Evolutionary conservation across 2,329 filamentous ascomycete genomes (phyloP).

Genomic region (Rutstroemia sp.): DNA sequence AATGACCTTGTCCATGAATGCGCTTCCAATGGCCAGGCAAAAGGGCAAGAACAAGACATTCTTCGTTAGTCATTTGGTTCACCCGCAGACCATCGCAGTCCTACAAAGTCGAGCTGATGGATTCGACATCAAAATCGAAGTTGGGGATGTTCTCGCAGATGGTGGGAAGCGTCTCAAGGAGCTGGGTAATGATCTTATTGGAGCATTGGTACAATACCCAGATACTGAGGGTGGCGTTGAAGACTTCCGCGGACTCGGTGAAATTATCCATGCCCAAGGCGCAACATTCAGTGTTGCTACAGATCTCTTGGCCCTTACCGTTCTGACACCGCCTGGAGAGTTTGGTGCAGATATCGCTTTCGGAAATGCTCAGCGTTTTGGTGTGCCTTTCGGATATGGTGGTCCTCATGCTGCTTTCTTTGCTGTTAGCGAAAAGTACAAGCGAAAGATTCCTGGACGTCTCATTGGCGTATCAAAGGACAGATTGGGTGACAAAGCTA

Average conservation of each 20-base stretch:
- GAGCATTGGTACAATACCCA: constrained; percentile 91
- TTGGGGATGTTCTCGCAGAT: constrained; percentile 63
- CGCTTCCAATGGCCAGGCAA: constrained; percentile 61
- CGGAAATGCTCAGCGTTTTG: constrained; percentile 84
- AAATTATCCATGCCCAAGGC: constrained; percentile 68
- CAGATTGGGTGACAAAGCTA: constrained; percentile 70
- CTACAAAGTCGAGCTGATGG: constrained; percentile 79
- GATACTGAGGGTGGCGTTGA: constrained; percentile 77
- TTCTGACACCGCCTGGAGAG: constrained; percentile 84
- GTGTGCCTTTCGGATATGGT: constrained; percentile 85
- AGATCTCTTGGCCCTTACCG: constrained; percentile 78
- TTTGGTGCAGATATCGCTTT: constrained; percentile 95
- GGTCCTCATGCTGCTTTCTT: constrained; percentile 98
- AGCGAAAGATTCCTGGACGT: constrained; percentile 88
- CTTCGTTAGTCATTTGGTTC: constrained; percentile 73
- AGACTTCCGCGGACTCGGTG: constrained; percentile 67
- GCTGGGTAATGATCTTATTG: constrained; percentile 74
- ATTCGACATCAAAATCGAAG: constrained; percentile 76
- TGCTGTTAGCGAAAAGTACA: constrained; percentile 81
- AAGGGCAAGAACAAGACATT: constrained; percentile 73
- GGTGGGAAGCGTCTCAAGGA: constrained; percentile 59
- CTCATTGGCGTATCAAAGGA: constrained; percentile 90
- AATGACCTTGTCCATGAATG: constrained; percentile 85
- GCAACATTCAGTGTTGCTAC: constrained; percentile 82
- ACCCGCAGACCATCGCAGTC: constrained; percentile 80